Conservation (phyloP, 163 green algal species). For the Chlorella variabilis region DNA sequence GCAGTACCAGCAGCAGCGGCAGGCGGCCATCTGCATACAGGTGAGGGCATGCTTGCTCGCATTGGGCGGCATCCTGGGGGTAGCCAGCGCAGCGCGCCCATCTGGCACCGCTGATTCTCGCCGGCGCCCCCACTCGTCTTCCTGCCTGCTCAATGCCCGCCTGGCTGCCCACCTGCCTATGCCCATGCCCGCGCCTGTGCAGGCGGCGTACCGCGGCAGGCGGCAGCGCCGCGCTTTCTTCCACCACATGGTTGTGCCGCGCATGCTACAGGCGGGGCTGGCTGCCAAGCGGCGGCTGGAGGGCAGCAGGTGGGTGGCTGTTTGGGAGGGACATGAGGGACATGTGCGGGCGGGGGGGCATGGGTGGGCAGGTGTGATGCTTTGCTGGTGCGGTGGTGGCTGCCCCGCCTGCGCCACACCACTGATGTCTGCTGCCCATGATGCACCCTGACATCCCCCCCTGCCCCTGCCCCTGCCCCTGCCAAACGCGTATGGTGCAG, state of each 20-base stretch:
- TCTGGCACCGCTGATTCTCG: no score
- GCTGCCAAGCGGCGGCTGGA: conserved; percentile 3
- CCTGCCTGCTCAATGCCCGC: no score
- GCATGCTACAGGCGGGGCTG: conserved; percentile 29
- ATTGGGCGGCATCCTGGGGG: background rate
- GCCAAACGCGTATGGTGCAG: background rate
- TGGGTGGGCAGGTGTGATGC: background rate
- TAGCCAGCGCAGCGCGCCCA: no score
- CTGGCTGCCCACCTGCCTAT: no score
- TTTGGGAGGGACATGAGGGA: no score
- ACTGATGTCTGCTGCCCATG: background rate
- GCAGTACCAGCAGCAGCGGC: conserved; percentile 24
- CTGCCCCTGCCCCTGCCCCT: no score
- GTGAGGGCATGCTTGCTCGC: conserved; percentile 1
- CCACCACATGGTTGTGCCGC: conserved; percentile 15
- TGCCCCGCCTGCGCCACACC: no score
- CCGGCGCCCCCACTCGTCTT: no score
- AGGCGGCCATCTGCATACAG: conserved; percentile 40
- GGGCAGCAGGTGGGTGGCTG: conserved; percentile 5
- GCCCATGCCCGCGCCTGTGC: no score
- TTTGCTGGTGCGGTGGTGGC: no score
- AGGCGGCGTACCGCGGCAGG: conserved; percentile 53
- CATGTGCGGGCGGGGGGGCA: no score
- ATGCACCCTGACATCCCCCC: no score
- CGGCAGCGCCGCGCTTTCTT: conserved; percentile 35